Evolutionary conservation across 2,329 filamentous ascomycete genomes (phyloP).

Genomic region (Epicoccum nigrum): DNA sequence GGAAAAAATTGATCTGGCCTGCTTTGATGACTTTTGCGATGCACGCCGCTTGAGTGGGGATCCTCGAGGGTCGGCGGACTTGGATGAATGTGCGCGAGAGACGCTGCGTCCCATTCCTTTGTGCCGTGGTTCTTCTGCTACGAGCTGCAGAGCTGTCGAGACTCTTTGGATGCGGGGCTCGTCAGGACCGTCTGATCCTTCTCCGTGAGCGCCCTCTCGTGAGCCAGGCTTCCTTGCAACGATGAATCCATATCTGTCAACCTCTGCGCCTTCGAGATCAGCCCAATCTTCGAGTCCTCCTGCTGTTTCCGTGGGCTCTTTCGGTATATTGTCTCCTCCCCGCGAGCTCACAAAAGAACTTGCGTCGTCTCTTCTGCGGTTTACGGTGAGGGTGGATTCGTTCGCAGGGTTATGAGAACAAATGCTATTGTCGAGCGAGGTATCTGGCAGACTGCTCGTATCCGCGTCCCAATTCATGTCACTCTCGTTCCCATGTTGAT

Average conservation of each 20-base stretch:
- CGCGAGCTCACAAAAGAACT: constrained; percentile 39
- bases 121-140: constrained; percentile 61
- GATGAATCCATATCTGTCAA: constrained; percentile 72
- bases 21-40: constrained; percentile 53
- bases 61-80: constrained; percentile 46
- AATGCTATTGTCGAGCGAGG: constrained; percentile 33
- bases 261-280: constrained; percentile 63
- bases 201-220: constrained; percentile 32
- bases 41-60: constrained; percentile 48
- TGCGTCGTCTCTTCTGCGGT: constrained; percentile 31
- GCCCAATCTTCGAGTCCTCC: constrained; percentile 71
- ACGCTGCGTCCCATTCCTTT: constrained; percentile 58
- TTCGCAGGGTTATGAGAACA: constrained; percentile 30
- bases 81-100: constrained; percentile 55
- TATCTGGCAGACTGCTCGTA: constrained; percentile 22
- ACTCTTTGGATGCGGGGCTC: constrained; percentile 60
- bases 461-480: constrained; percentile 53
- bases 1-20: constrained; percentile 48
- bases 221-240: constrained; percentile 50
- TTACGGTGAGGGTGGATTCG: constrained; percentile 36
- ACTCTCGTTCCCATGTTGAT: constrained; percentile 65
- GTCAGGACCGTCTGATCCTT: constrained; percentile 39
- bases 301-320: constrained; percentile 63
- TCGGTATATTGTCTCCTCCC: constrained; percentile 46
- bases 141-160: constrained; percentile 63